These are phyloP conservation scores for Hypoxylon sp. DNA, from an alignment of 2,329 filamentous ascomycete genomes.

Conservation along the genomic window DNA sequence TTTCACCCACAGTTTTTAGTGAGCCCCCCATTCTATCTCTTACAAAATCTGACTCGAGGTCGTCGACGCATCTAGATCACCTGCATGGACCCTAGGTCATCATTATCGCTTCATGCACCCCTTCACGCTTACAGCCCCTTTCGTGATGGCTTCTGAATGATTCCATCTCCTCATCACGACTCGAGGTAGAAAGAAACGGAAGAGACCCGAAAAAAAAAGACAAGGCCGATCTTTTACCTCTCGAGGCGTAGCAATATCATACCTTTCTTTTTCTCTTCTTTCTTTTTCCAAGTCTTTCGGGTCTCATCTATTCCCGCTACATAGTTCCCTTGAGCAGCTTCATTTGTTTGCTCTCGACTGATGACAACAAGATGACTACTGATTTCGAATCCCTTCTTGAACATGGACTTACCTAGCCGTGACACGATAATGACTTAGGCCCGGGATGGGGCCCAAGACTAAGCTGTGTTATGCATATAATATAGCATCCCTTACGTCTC, in stretches of 20 bases:
- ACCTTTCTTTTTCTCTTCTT: no score
- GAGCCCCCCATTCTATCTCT: constrained; percentile 7
- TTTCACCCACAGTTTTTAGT: constrained; percentile 16
- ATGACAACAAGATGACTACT: background rate
- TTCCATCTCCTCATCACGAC: background rate
- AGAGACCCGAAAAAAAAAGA: background rate
- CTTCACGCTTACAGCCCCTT: background rate
- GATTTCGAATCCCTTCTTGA: constrained; percentile 3
- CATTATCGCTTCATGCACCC: constrained; percentile 8
- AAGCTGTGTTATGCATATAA: constrained; percentile 25
- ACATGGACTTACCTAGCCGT: background rate
- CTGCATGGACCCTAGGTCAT: constrained; percentile 1
- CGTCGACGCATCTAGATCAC: constrained; percentile 4
- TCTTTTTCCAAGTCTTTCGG: background rate
- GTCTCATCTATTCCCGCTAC: background rate
- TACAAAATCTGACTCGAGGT: background rate
- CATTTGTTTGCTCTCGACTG: background rate
- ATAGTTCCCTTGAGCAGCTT: background rate
- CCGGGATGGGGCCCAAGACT: background rate
- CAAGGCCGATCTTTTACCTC: background rate
- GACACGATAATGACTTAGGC: constrained; percentile 17
- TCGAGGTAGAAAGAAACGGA: no score
- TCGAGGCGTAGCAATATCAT: background rate
- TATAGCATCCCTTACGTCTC: background rate
- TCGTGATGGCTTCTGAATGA: background rate